phyloP scores from a whole-genome alignment of 2,329 filamentous ascomycete genomes.

The Colletotrichum costaricense region DNA sequence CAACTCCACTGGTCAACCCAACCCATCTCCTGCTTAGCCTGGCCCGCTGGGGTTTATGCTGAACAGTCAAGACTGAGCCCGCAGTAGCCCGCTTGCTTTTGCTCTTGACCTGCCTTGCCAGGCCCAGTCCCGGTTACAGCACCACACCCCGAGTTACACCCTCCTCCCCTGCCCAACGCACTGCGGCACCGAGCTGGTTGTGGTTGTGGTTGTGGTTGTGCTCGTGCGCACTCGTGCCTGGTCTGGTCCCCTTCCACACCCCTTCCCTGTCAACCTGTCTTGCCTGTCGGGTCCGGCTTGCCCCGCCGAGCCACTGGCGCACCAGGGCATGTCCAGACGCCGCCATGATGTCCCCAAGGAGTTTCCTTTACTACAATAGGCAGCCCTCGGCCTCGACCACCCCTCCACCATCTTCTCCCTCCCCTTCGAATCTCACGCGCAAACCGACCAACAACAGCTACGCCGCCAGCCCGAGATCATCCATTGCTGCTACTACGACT shows the following conservation, averaged over 20 bases:
- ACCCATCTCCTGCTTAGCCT: conserved; percentile 9
- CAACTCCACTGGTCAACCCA: conserved; percentile 18
- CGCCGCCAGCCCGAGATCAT: conserved; percentile 7
- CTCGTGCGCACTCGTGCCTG: conserved; percentile 28
- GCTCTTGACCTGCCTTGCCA: conserved; percentile 1
- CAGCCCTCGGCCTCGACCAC: conserved; percentile 34
- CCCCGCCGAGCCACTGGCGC: conserved; percentile 36
- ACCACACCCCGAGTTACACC: background rate
- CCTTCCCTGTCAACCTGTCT: conserved; percentile 36
- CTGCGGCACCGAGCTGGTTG: conserved; percentile 20
- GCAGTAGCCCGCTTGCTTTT: conserved; percentile 6
- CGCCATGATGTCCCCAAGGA: conserved; percentile 39
- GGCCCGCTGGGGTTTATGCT: conserved; percentile 2
- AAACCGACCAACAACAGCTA: conserved; percentile 22
- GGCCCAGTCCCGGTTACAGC: background rate
- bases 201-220: conserved; percentile 17
- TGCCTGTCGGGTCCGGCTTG: conserved; percentile 35
- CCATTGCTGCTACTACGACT: background rate
- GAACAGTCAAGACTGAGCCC: background rate
- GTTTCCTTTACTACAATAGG: conserved; percentile 39
- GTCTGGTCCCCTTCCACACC: conserved; percentile 29
- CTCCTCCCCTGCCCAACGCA: conserved; percentile 5
- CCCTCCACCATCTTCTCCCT: conserved; percentile 5
- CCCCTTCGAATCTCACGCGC: conserved; percentile 13
- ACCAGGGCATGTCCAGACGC: conserved; percentile 35